Conservation (phyloP, 345 rosid genomes). For the Euphorbia pulcherrima region DNA sequence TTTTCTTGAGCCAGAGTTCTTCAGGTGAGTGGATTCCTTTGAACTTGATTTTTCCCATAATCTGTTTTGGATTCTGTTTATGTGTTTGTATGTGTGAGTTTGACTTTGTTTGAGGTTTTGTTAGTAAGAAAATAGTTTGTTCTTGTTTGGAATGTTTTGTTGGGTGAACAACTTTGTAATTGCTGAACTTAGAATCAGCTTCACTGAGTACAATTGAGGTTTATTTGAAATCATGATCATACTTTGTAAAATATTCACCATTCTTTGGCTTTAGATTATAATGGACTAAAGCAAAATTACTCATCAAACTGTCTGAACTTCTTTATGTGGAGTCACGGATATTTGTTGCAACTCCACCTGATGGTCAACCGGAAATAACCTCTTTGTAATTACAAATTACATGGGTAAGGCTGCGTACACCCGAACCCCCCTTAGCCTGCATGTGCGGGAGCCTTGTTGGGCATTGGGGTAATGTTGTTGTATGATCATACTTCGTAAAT, state of each 20-base stretch:
- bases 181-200: conserved; percentile 1
- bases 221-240: neutral
- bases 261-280: too few relatives aligned
- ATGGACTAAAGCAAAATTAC: too few relatives aligned
- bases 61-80: neutral
- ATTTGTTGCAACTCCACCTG: too few relatives aligned
- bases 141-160: conserved; percentile 9
- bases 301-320: too few relatives aligned
- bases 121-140: conserved; percentile 11
- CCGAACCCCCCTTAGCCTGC: too few relatives aligned
- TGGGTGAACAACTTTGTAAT: conserved; percentile 17
- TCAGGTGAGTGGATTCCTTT: conserved; percentile 10
- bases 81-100: conserved; percentile 25
- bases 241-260: too few relatives aligned
- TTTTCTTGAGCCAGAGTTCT: conserved; percentile 11
- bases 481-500: neutral
- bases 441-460: too few relatives aligned
- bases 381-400: too few relatives aligned
- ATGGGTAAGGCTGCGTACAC: too few relatives aligned
- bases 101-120: conserved; percentile 20
- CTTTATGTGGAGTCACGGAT: too few relatives aligned
- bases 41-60: neutral
- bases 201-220: neutral
- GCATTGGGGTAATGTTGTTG: too few relatives aligned
- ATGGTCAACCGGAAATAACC: too few relatives aligned